Conservation (phyloP, 805 yeast species). For the Saccharomyces eubayanus region DNA sequence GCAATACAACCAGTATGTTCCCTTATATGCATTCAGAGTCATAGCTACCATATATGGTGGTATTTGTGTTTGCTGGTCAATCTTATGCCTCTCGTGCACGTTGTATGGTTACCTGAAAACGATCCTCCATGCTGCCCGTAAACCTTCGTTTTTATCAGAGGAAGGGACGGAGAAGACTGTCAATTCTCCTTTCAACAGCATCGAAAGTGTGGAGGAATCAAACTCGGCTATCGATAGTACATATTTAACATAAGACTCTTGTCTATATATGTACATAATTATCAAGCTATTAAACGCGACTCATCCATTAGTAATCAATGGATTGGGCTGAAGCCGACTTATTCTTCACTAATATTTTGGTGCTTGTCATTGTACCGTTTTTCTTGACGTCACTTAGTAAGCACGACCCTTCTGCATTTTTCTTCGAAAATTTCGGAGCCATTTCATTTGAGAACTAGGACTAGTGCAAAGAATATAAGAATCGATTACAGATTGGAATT, state of each 20-base stretch:
- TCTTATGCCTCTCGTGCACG: slow-evolving; percentile 32
- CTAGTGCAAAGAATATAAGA: background rate
- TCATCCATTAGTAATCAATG: background rate
- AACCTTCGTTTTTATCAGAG: background rate
- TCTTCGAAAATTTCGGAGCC: background rate
- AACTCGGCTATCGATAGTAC: background rate
- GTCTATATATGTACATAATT: background rate
- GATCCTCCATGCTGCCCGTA: background rate
- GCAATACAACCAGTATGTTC: slow-evolving; percentile 32
- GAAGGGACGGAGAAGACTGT: background rate
- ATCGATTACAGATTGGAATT: background rate
- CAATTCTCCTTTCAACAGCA: background rate
- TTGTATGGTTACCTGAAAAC: background rate
- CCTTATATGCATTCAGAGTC: slow-evolving; percentile 50
- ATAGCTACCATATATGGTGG: slow-evolving; percentile 54
- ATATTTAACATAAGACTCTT: background rate
- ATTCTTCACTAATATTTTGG: background rate
- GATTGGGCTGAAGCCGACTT: background rate
- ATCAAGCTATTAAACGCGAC: background rate
- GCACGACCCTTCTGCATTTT: background rate
- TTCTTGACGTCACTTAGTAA: background rate
- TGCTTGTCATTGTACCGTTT: background rate
- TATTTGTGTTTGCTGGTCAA: slow-evolving; percentile 39
- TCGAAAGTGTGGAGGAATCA: background rate
- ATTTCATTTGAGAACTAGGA: background rate